These are phyloP conservation scores for Botrytis medusae DNA, from an alignment of 2,329 filamentous ascomycete genomes.

Conservation along the genomic window DNA sequence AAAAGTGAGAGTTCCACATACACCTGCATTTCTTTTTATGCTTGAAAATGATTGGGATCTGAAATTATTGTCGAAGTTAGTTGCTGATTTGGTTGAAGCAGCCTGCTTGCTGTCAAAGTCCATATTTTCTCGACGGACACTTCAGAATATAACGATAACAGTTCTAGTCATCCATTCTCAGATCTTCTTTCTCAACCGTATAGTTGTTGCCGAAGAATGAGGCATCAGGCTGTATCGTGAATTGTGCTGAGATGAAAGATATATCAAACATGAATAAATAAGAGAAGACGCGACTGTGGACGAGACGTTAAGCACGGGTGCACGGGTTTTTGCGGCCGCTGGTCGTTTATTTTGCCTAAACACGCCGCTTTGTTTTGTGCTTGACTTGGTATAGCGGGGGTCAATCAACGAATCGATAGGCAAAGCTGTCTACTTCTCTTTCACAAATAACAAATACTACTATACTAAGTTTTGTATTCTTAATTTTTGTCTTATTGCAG, in stretches of 20 bases:
- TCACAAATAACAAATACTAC: slow-evolving; percentile 7
- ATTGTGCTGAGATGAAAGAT: background rate
- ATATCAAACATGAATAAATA: background rate
- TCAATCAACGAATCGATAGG: slow-evolving; percentile 10
- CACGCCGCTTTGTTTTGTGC: background rate
- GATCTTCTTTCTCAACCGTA: background rate
- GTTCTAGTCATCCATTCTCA: background rate
- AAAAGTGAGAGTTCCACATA: slow-evolving; percentile 21
- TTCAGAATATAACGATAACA: background rate
- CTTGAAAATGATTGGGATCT: slow-evolving; percentile 3
- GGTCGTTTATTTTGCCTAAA: background rate
- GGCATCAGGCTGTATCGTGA: background rate
- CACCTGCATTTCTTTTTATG: background rate
- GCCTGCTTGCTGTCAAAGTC: background rate
- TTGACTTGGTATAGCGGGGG: slow-evolving; percentile 10
- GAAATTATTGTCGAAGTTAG: background rate
- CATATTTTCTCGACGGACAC: slow-evolving; percentile 3
- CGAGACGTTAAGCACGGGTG: background rate
- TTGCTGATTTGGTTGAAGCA: slow-evolving; percentile 9
- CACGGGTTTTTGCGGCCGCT: slow-evolving; percentile 10
- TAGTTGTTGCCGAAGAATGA: background rate
- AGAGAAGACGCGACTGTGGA: background rate
- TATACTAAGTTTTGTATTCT: background rate
- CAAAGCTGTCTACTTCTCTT: slow-evolving; percentile 21
- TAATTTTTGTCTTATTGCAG: slow-evolving; percentile 2